A percentile compares a stretch with the other conserved stretches of the same genome.
Evolutionary conservation across 192 early-diverging fungal species (phyloP).

Genomic region (Coemansia sp.): DNA sequence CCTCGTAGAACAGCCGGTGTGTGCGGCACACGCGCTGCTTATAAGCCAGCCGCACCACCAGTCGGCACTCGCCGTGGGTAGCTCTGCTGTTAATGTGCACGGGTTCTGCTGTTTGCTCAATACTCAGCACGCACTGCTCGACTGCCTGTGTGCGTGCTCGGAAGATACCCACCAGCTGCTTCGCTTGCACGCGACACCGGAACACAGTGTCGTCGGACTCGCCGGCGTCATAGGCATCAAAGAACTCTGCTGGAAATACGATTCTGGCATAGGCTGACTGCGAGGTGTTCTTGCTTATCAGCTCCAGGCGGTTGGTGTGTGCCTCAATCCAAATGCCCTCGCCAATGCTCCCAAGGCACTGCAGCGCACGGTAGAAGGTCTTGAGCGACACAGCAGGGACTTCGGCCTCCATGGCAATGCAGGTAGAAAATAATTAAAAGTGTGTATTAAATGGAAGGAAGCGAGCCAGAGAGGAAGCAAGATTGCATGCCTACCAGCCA

Average conservation of each 20-base stretch:
- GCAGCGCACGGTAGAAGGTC: slow-evolving; percentile 57
- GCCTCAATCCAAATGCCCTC: slow-evolving; percentile 64
- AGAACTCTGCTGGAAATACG: slow-evolving; percentile 60
- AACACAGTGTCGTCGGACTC: slow-evolving; percentile 16
- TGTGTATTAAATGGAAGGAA: neutral
- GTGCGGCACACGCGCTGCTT: slow-evolving; percentile 48
- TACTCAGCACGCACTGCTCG: slow-evolving; percentile 36
- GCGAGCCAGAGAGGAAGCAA: neutral
- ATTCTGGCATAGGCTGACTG: slow-evolving; percentile 64
- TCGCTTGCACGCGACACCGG: slow-evolving; percentile 43
- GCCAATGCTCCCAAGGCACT: slow-evolving; percentile 62
- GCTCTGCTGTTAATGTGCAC: slow-evolving; percentile 8
- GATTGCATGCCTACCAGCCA: neutral
- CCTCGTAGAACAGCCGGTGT: slow-evolving; percentile 52
- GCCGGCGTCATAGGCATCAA: slow-evolving; percentile 59
- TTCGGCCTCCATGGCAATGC: slow-evolving; percentile 47
- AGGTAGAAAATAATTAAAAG: neutral
- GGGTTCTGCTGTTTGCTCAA: slow-evolving; percentile 25
- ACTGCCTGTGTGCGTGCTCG: slow-evolving; percentile 31
- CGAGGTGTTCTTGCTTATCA: slow-evolving; percentile 66
- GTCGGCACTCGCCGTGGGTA: slow-evolving; percentile 25
- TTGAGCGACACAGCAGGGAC: slow-evolving; percentile 48
- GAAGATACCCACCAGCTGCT: slow-evolving; percentile 46
- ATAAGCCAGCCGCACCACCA: slow-evolving; percentile 44
- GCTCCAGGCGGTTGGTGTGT: slow-evolving; percentile 49